Evolutionary conservation across 495 filamentous ascomycete species (phyloP).

Genomic region (Aspergillus haitiensis): DNA sequence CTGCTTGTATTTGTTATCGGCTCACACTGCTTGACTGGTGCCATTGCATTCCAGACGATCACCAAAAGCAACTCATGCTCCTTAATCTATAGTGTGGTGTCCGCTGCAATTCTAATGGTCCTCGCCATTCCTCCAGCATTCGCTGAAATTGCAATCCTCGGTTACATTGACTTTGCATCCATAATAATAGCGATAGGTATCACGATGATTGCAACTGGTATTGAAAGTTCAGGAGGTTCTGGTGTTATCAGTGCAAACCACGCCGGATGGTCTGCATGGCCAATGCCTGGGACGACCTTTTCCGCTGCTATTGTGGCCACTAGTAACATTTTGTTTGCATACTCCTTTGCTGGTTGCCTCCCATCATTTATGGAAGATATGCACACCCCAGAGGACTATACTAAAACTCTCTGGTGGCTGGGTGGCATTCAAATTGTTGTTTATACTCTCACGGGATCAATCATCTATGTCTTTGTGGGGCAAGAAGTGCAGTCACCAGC

Average conservation of each 20-base stretch:
- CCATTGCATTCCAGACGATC: slow-evolving; percentile 64
- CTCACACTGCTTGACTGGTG: slow-evolving; percentile 68
- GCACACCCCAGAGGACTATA: slow-evolving; percentile 62
- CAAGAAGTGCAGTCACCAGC: slow-evolving; percentile 64
- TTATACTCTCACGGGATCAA: slow-evolving; percentile 63
- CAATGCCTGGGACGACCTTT: slow-evolving; percentile 33
- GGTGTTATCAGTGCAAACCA: too few relatives aligned
- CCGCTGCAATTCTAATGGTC: slow-evolving; percentile 58
- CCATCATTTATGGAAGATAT: slow-evolving; percentile 75
- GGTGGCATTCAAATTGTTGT: slow-evolving; percentile 61
- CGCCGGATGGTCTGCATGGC: slow-evolving; percentile 46
- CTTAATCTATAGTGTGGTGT: slow-evolving; percentile 61
- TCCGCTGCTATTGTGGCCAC: slow-evolving; percentile 54
- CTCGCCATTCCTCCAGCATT: slow-evolving; percentile 59
- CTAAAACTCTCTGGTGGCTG: slow-evolving; percentile 60
- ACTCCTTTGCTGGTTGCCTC: slow-evolving; percentile 62
- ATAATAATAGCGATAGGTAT: slow-evolving; percentile 64
- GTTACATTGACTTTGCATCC: slow-evolving; percentile 61
- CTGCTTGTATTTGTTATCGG: slow-evolving; percentile 68
- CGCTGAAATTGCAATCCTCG: slow-evolving; percentile 55
- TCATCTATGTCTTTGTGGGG: slow-evolving; percentile 70
- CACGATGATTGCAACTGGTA: slow-evolving; percentile 63
- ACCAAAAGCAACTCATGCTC: slow-evolving; percentile 60
- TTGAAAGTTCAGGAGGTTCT: too few relatives aligned
- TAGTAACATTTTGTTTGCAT: slow-evolving; percentile 69